A percentile compares a stretch with the other conserved stretches of the same genome.
Evolutionary conservation across 805 yeast genomes (phyloP).

Genomic region (Starmera quercuum): DNA sequence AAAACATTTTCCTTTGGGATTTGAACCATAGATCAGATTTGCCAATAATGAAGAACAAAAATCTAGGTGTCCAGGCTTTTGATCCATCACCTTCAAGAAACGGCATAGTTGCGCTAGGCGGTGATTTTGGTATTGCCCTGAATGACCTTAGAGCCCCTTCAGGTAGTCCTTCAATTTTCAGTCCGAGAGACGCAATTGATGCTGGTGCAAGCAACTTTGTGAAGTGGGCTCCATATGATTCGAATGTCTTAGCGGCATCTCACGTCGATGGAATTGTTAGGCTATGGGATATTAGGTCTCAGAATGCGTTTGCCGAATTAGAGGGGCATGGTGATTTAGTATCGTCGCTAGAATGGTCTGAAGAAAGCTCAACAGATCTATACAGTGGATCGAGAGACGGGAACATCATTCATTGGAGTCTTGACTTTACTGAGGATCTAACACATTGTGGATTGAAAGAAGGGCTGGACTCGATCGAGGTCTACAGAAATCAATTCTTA

Average conservation of each 20-base stretch:
- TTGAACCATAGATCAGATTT: conserved; percentile 44
- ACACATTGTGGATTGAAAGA: conserved; percentile 37
- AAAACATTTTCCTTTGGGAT: conserved; percentile 75
- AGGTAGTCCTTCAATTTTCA: conserved; percentile 29
- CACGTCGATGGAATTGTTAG: conserved; percentile 49
- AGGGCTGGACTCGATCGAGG: conserved; percentile 34
- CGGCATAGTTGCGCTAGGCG: conserved; percentile 56
- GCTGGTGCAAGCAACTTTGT: conserved; percentile 31
- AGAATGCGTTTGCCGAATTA: conserved; percentile 42
- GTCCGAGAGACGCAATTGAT: conserved; percentile 29
- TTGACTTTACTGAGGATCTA: conserved; percentile 24
- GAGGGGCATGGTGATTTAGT: conserved; percentile 50
- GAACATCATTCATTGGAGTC: conserved; percentile 63
- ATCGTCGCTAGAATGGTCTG: conserved; percentile 54
- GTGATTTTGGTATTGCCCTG: conserved; percentile 66
- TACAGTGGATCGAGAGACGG: conserved; percentile 61
- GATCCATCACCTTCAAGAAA: conserved; percentile 39
- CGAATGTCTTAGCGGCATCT: conserved; percentile 57
- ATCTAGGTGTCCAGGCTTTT: conserved; percentile 42
- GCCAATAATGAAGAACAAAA: conserved; percentile 48
- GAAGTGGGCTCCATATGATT: conserved; percentile 58
- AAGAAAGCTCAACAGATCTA: conserved; percentile 38
- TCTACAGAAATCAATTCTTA: conserved; percentile 20
- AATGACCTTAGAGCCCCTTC: conserved; percentile 63
- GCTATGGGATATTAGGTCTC: conserved; percentile 70